phyloP scores from a whole-genome alignment of 2,329 filamentous ascomycete species.

The Trichoderma breve region DNA sequence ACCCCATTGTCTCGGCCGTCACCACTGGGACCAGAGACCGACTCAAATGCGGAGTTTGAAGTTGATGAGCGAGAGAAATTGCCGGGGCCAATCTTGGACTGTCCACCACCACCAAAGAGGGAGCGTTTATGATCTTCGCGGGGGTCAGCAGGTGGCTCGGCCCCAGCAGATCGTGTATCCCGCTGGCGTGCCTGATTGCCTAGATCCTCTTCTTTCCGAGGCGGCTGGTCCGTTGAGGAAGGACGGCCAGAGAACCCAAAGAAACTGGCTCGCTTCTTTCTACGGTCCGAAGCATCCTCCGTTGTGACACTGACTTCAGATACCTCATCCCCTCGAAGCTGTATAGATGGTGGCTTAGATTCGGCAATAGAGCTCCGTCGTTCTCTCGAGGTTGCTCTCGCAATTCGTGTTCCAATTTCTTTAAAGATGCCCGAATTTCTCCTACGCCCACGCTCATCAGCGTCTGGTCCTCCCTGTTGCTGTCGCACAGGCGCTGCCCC shows the following conservation, averaged over 20 bases:
- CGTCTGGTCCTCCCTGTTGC: conserved; percentile 13
- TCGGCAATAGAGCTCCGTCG: conserved; percentile 31
- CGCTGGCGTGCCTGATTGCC: conserved; percentile 18
- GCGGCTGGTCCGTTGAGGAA: conserved; percentile 25
- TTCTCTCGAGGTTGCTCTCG: conserved; percentile 34
- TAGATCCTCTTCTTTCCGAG: conserved; percentile 2
- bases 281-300: conserved; percentile 38
- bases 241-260: conserved; percentile 34
- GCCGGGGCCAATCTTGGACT: conserved; percentile 23
- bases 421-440: conserved; percentile 50
- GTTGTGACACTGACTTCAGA: conserved; percentile 42
- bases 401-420: conserved; percentile 47
- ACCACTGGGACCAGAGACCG: conserved; percentile 12
- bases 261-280: conserved; percentile 41
- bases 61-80: conserved; percentile 26
- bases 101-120: conserved; percentile 35
- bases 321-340: conserved; percentile 38
- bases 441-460: conserved; percentile 38
- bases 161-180: conserved; percentile 23
- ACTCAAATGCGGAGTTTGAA: conserved; percentile 27
- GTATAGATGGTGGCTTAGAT: conserved; percentile 19
- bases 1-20: conserved; percentile 17
- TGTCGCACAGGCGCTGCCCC: conserved; percentile 27
- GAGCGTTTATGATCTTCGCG: conserved; percentile 39
- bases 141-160: conserved; percentile 13